These are phyloP conservation scores for Volvox reticuliferus DNA, from an alignment of 139 green algal species.

Conservation along the genomic window DNA sequence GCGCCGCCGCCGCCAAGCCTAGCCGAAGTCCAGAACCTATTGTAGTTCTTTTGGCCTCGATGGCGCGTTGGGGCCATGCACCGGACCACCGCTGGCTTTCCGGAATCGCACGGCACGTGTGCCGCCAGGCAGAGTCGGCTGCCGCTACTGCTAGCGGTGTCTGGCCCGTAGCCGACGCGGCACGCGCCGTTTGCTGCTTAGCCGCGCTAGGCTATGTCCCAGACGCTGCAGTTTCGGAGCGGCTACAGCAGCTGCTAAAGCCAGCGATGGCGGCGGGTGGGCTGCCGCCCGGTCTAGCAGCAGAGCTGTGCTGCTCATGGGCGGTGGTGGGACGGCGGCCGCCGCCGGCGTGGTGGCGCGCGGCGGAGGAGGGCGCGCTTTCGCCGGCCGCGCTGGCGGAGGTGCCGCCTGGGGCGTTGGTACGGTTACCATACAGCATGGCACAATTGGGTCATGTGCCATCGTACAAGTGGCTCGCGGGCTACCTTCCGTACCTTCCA, in stretches of 20 bases:
- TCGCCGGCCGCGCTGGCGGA: background rate
- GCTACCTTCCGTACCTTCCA: background rate
- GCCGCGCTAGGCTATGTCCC: slow-evolving; percentile 24
- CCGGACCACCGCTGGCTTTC: slow-evolving; percentile 8
- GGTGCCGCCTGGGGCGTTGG: background rate
- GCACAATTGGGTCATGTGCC: background rate
- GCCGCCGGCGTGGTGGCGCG: slow-evolving; percentile 10
- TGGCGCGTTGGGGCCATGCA: slow-evolving; percentile 12
- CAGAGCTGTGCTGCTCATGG: slow-evolving; percentile 22
- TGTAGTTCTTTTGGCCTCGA: background rate
- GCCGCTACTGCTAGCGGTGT: background rate
- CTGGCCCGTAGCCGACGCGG: slow-evolving; percentile 2
- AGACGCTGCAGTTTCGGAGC: background rate
- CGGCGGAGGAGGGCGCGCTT: background rate
- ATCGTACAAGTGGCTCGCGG: background rate
- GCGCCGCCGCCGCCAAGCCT: background rate
- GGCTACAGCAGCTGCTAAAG: slow-evolving; percentile 17
- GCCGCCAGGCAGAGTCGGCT: background rate
- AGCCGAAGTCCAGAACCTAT: background rate
- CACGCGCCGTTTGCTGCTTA: slow-evolving; percentile 17
- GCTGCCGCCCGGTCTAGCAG: background rate
- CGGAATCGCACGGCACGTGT: slow-evolving; percentile 15
- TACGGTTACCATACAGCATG: slow-evolving; percentile 20
- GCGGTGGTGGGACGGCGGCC: slow-evolving; percentile 12
- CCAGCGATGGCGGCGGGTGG: slow-evolving; percentile 1